phyloP scores from a whole-genome alignment of 768 basidiomycete species.

The Hericium alpestre region DNA sequence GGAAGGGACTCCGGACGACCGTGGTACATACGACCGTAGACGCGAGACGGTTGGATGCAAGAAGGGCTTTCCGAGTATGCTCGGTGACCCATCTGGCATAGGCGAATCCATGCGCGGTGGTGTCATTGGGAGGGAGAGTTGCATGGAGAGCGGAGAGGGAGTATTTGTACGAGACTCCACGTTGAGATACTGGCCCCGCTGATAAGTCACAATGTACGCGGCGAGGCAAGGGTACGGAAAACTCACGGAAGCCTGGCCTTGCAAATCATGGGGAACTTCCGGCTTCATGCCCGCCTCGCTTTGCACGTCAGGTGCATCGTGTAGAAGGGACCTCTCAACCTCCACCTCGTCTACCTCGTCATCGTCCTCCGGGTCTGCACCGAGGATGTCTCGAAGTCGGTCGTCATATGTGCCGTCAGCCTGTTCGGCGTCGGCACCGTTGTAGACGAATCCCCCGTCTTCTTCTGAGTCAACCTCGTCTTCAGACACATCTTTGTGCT shows the following conservation, averaged over 20 bases:
- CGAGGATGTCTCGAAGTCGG: conserved; percentile 64
- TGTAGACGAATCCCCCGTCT: conserved; percentile 59
- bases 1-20: conserved; percentile 30
- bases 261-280: not conserved
- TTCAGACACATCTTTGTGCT: conserved; percentile 5
- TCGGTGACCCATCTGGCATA: conserved; percentile 20
- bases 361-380: conserved; percentile 46
- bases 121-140: conserved; percentile 23
- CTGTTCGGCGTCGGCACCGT: conserved; percentile 51
- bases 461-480: conserved; percentile 26
- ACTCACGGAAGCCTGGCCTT: conserved; percentile 23
- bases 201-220: conserved; percentile 16
- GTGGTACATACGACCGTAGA: conserved; percentile 60
- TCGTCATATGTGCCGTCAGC: conserved; percentile 48
- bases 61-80: conserved; percentile 44
- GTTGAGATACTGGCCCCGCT: conserved; percentile 24
- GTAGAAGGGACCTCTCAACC: conserved; percentile 34
- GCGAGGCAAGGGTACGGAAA: conserved; percentile 11
- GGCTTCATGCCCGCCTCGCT: not conserved
- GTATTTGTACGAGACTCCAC: conserved; percentile 15
- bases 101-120: conserved; percentile 33
- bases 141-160: conserved; percentile 26
- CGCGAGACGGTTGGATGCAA: conserved; percentile 69
- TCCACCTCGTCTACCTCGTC: conserved; percentile 34
- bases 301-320: conserved; percentile 16